Evolutionary conservation across 202 grass and related monocot species (phyloP), one percentile per base, ranked within the genome.

Genomic region (Bolboschoenoplectus hybrid): DNA sequence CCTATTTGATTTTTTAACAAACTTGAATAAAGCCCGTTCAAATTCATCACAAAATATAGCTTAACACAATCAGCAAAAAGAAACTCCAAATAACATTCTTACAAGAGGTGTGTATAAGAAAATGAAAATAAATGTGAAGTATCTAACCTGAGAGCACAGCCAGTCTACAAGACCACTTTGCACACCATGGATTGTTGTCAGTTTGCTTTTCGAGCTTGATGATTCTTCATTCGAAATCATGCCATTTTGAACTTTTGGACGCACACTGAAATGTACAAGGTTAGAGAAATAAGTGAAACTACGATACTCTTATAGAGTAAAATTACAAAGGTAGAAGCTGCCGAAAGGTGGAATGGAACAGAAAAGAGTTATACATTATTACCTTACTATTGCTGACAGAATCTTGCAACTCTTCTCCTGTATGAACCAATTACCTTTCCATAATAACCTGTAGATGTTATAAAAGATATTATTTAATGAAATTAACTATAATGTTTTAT

Each of bases 331-430:
- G 14, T 74, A 73, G 11, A 87, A 83, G 1, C 60, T 53, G 35
- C 32, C 19, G 35, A 81, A 19, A 14, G 11, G 8, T 10, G 4
- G 17, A 69, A 84, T 56, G 58, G 16, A 69, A 45, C 51, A 56
- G 46, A 84, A 10, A 71, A 70, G 20, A 40, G 26, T 26, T 26
- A 26, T 26, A 55, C 39, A 19, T 67, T 41, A 52, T 35, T 89
- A 98, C 93, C 93, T 94, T 74, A 96, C 86, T 89, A 98, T 82
- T 19, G 82, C 50, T 55, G 89, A 92, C 82, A 98, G 89, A 88
- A 98, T 91, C 82, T 94, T 96, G 66, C 90, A 94, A 74, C 90
- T 91, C 86, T 96, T 99, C 86, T 99, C 97, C 88, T 99, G 92
- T 58, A 99, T 88, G 2, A 99, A 96, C 97, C 97, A 96, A 82